Evolutionary conservation across 75 land plant species (phyloP), one percentile per base, ranked within the genome.

Genomic region (Cupressus sempervirens): DNA sequence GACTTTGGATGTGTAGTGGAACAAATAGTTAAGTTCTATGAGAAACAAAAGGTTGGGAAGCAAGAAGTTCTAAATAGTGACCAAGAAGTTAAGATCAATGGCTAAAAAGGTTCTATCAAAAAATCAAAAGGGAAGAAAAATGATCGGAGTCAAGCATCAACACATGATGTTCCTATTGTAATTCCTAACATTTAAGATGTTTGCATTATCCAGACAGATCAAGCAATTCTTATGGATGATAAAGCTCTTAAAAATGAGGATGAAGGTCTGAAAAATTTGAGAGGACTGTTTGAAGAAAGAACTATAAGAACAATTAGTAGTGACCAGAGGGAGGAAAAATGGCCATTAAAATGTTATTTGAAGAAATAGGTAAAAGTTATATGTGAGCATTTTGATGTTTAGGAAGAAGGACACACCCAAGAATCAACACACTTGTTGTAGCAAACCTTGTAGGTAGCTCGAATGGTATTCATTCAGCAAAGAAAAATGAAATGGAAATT

Each of bases 1-100:
- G 98, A 98, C 89, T 94, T 95, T 89, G 90, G 90, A 82, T 88
- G 90, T 53, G 99, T 98, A 40, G 94, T 95, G 30, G 88, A 91
- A 41, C 95, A 98, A 87, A 98, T 98, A 53, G 83, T 92, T 83
- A 92, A 87, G 38, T 34, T 87, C 82, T 90, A 90, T 84, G 94
- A 95, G 35, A 86, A 91, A 58, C 53, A 68, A 30, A 92, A 91
- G 82, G 86, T 88, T 15, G 85, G 90, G 81, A 79, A 79, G 15
- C 56, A 82, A 65, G 83, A 83, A 74, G 86, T 50, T 34, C 13
- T 23, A 4, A 65, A 83, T 70, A 84, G 36, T 43, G 84, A 87
- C 68, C 89, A 89, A 58, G 54, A 74, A 56, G 32, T 40, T 81
- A 35, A 82, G 26, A 18, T 34, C 54, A 26, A 32, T 16, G 40